Evolutionary conservation across 2,329 filamentous ascomycete species (phyloP).

Genomic region (Botrytis medusae): DNA sequence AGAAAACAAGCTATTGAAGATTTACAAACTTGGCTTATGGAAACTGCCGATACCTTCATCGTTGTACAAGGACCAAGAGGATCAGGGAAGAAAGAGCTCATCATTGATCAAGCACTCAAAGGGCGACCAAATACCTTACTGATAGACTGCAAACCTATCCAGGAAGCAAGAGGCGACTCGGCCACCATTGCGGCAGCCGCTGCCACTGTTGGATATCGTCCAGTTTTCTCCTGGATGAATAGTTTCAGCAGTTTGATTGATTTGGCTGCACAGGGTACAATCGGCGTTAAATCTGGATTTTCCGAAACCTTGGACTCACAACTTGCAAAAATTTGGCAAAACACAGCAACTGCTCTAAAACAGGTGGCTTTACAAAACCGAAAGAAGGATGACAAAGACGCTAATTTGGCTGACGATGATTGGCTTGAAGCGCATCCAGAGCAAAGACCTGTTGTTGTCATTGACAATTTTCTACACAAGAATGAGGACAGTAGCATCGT

Average conservation of each 20-base stretch:
- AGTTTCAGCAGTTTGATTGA: constrained; percentile 90
- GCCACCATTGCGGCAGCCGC: constrained; percentile 82
- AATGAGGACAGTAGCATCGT: constrained; percentile 64
- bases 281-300: constrained; percentile 91
- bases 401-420: constrained; percentile 73
- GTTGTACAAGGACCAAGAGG: constrained; percentile 90
- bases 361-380: constrained; percentile 70
- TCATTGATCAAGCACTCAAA: constrained; percentile 79
- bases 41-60: constrained; percentile 88
- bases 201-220: constrained; percentile 80
- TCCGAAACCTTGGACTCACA: constrained; percentile 90
- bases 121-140: constrained; percentile 75
- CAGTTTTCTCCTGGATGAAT: constrained; percentile 96
- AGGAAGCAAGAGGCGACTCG: constrained; percentile 85
- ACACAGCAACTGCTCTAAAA: constrained; percentile 75
- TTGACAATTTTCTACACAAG: constrained; percentile 90
- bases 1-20: constrained; percentile 78
- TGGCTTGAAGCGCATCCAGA: constrained; percentile 90
- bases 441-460: constrained; percentile 75
- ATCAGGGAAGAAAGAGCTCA: constrained; percentile 85
- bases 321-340: constrained; percentile 84
- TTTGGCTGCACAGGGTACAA: constrained; percentile 88
- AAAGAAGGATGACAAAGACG: constrained; percentile 71
- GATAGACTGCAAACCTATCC: constrained; percentile 90
- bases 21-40: constrained; percentile 81